phyloP scores from a whole-genome alignment of 768 basidiomycete species.

The Xerocomellus intermedius region DNA sequence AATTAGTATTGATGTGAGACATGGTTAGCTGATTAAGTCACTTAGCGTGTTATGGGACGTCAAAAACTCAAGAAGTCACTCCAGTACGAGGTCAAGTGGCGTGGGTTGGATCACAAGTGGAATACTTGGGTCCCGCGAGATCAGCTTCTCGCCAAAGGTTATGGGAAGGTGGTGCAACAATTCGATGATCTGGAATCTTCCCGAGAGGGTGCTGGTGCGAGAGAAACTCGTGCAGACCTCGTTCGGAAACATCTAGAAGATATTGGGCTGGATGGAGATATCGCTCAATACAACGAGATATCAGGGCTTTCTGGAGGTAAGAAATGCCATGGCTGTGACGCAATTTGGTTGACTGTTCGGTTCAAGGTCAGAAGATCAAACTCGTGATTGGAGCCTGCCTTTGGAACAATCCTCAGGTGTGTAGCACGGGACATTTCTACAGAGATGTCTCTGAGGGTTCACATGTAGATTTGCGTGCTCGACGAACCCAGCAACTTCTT shows the following conservation, averaged over 20 bases:
- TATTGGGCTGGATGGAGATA: conserved; percentile 95
- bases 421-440: conserved; percentile 10
- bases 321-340: conserved; percentile 18
- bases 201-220: conserved; percentile 88
- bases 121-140: conserved; percentile 94
- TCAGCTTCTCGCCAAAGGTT: conserved; percentile 81
- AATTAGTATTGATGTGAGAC: conserved; percentile 7
- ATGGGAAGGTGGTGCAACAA: conserved; percentile 85
- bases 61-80: conserved; percentile 96
- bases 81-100: conserved; percentile 92
- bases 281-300: conserved; percentile 98
- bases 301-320: conserved; percentile 88
- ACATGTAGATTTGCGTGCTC: conserved; percentile 62
- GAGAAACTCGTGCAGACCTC: conserved; percentile 77
- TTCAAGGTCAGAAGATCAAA: conserved; percentile 93
- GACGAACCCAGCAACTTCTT: conserved; percentile 97
- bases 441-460: conserved; percentile 6
- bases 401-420: conserved; percentile 92
- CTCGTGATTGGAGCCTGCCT: conserved; percentile 91
- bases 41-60: conserved; percentile 82
- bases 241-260: conserved; percentile 93
- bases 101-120: conserved; percentile 76
- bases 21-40: conserved; percentile 16
- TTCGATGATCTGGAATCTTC: conserved; percentile 97
- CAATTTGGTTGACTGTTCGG: conserved; percentile 12